Evolutionary conservation across 352 stramenopile genomes (phyloP), one percentile per base, ranked within the genome.

Genomic region (Phytophthora sp.): DNA sequence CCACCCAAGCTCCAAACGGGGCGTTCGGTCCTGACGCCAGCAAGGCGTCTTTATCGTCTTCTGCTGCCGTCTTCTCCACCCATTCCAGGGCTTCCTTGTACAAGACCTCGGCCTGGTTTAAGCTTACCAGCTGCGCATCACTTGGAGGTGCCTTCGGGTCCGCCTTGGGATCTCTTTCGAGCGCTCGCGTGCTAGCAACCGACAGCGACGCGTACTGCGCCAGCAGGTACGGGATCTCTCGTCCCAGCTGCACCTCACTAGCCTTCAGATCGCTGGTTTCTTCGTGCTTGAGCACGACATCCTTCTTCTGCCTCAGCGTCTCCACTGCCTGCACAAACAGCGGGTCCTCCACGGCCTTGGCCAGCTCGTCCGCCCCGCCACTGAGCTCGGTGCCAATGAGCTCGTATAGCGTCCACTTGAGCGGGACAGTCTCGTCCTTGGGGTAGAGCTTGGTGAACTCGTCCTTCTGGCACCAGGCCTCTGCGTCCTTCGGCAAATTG

Each of bases 331-430:
- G 54, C 9, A 74, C 75, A 63, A 90, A 92, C 53, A 87, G 62
- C 27, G 79, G 84, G 50, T 92, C 84, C 23, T 76, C 52, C 49
- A 86, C 64, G 2, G 51, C 62, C 15, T 73, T 70, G 5, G 71
- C 69, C 38, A 92, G 42, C 21, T 72, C 31, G 27, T 70, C 58
- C 0, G 67, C 39, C 30, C 81, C 81, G 26, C 77, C 59, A 34
- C 64, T 68, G n/a, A 92, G 53, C 35, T 74, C 73, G 34, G 62
- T 77, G 38, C 71, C 71, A 35, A 92, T 80, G 8, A 89, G 68
- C 56, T 90, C 81, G 62, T 92, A 92, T 41, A 91, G 58, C 41
- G 66, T 77, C 79, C 79, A 91, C 66, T 91, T 91, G 27, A 91
- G 62, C 20, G 81, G 79, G 58, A 90, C 53, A 0, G 68, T 85